phyloP scores from a whole-genome alignment of 225 moss, liverwort and hornwort genomes.

The Straminergon stramineum region DNA sequence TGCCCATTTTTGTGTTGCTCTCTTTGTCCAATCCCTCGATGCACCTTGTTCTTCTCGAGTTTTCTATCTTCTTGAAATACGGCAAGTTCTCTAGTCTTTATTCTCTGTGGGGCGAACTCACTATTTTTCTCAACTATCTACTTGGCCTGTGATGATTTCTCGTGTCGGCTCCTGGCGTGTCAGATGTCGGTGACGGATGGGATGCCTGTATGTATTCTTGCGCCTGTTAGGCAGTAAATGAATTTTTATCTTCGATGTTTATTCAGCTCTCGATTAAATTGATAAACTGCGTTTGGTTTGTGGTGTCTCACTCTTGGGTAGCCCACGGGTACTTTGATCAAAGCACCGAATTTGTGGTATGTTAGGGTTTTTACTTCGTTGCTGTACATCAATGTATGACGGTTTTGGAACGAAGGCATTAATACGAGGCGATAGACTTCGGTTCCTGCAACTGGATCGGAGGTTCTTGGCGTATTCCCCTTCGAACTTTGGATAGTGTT shows the following conservation, averaged over 20 bases:
- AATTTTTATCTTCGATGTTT: not conserved
- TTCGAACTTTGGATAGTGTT: not conserved
- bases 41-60: not conserved
- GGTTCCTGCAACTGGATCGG: not conserved
- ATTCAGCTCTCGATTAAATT: not conserved
- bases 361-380: conserved; percentile 23
- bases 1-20: not conserved
- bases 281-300: not conserved
- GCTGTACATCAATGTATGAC: not conserved
- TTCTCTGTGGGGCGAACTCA: not conserved
- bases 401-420: not conserved
- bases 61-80: not conserved
- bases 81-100: not conserved
- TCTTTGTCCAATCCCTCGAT: not conserved
- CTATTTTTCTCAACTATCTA: not conserved
- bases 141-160: not conserved
- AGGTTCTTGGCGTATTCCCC: conserved; percentile 19
- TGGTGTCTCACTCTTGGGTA: not conserved
- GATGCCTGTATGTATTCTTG: not conserved
- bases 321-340: not conserved
- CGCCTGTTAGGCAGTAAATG: not conserved
- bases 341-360: conserved; percentile 3
- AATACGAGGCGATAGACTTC: not conserved
- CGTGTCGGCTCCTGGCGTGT: conserved; percentile 1
- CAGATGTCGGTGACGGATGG: conserved; percentile 1